Percentiles rank a stretch among this genome's conserved stretches.
phyloP scores from a whole-genome alignment of 2,329 filamentous ascomycete species.

The Elsinoe batatas region DNA sequence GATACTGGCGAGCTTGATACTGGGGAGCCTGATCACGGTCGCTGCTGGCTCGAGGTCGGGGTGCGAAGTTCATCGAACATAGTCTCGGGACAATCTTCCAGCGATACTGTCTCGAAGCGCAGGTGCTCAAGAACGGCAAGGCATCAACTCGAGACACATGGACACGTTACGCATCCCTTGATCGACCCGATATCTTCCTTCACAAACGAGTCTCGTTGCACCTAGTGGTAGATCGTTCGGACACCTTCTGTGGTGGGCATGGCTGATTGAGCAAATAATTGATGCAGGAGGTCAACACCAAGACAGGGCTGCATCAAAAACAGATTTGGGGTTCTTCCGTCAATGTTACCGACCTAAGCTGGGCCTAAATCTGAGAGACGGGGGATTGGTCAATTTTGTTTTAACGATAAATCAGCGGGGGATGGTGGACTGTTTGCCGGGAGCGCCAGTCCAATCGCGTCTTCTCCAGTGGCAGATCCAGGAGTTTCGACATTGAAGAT shows the following conservation, averaged over 20 bases:
- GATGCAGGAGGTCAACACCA: slow-evolving; percentile 1
- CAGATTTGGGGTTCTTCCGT: slow-evolving; percentile 1
- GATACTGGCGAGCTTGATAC: too few species aligned
- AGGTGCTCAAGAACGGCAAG: too few species aligned
- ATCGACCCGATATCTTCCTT: not conserved
- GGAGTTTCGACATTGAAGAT: not conserved
- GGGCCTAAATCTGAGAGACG: not conserved
- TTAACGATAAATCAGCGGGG: not conserved
- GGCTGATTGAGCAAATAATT: not conserved
- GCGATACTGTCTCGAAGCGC: too few species aligned
- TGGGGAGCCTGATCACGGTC: too few species aligned
- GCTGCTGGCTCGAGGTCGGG: too few species aligned
- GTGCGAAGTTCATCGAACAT: too few species aligned
- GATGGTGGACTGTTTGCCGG: not conserved
- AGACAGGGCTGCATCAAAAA: not conserved
- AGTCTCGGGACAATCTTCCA: too few species aligned
- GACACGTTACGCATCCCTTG: not conserved
- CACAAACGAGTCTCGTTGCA: not conserved
- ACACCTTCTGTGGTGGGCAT: not conserved
- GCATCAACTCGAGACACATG: too few species aligned
- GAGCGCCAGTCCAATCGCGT: not conserved
- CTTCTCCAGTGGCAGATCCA: not conserved
- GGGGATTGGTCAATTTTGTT: not conserved
- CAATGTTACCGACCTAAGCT: too few species aligned
- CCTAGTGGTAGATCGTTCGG: not conserved